A percentile compares a stretch with the other conserved stretches of the same genome.
Evolutionary conservation across 1,139 yeast species (phyloP).

Genomic region (Pneumocystis canis): DNA sequence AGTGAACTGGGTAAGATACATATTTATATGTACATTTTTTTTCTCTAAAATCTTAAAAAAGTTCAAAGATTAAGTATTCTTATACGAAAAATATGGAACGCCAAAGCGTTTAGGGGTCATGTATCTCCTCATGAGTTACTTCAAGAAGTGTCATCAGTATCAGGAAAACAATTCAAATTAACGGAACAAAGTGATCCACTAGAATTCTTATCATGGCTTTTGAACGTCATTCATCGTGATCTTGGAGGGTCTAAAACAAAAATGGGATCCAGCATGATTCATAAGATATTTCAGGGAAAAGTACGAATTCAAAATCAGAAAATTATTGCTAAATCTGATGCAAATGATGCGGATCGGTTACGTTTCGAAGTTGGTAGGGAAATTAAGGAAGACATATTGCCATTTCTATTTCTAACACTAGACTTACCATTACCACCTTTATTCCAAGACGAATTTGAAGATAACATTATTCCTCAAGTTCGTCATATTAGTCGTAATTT

Average conservation of each 20-base stretch:
- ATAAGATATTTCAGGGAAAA: slow-evolving; percentile 39
- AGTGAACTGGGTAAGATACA: slow-evolving; percentile 19
- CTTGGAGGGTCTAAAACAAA: slow-evolving; percentile 23
- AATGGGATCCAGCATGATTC: slow-evolving; percentile 20
- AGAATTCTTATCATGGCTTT: slow-evolving; percentile 42
- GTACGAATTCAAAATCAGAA: slow-evolving; percentile 27
- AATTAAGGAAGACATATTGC: slow-evolving; percentile 21
- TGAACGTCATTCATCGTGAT: slow-evolving; percentile 35
- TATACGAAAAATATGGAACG: slow-evolving; percentile 50
- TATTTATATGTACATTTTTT: slow-evolving; percentile 15
- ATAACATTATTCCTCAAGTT: slow-evolving; percentile 36
- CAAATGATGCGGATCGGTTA: slow-evolving; percentile 21
- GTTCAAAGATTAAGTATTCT: slow-evolving; percentile 32
- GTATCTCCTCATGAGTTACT: slow-evolving; percentile 55
- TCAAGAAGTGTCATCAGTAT: slow-evolving; percentile 31
- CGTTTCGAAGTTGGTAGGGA: slow-evolving; percentile 19
- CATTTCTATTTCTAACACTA: slow-evolving; percentile 47
- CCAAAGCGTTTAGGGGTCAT: slow-evolving; percentile 41
- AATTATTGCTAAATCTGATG: slow-evolving; percentile 18
- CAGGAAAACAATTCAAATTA: slow-evolving; percentile 32
- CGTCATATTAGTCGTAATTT: neutral
- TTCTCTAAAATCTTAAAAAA: slow-evolving; percentile 13
- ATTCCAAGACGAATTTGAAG: slow-evolving; percentile 33
- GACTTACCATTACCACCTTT: slow-evolving; percentile 46
- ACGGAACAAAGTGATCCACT: slow-evolving; percentile 37